phyloP scores from a whole-genome alignment of 2,329 filamentous ascomycete species.

The Alternaria longipes region DNA sequence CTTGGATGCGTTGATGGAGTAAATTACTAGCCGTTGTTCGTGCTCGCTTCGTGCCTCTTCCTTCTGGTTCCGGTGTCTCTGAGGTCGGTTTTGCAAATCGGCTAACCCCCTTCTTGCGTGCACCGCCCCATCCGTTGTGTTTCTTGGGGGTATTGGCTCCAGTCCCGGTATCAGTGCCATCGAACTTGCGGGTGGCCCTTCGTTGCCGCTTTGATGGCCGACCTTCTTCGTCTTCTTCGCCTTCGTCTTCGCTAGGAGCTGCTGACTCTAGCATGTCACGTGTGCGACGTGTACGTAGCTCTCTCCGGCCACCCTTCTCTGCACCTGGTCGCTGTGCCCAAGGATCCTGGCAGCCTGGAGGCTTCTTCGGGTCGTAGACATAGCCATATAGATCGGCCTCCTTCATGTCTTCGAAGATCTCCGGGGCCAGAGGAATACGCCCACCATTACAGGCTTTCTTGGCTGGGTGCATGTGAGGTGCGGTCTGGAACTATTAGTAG shows the following conservation, averaged over 20 bases:
- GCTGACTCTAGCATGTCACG: slow-evolving; percentile 52
- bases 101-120: slow-evolving; percentile 49
- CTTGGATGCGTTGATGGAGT: slow-evolving; percentile 56
- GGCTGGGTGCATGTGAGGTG: slow-evolving; percentile 59
- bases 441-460: slow-evolving; percentile 62
- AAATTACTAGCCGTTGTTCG: slow-evolving; percentile 38
- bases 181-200: slow-evolving; percentile 48
- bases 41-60: slow-evolving; percentile 40
- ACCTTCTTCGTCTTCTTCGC: slow-evolving; percentile 46
- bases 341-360: slow-evolving; percentile 64
- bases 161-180: slow-evolving; percentile 43
- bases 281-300: slow-evolving; percentile 57
- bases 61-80: slow-evolving; percentile 50
- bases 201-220: slow-evolving; percentile 46
- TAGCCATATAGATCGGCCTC: slow-evolving; percentile 70
- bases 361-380: slow-evolving; percentile 62
- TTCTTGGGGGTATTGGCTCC: slow-evolving; percentile 44
- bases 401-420: slow-evolving; percentile 67
- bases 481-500: slow-evolving; percentile 51
- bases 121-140: slow-evolving; percentile 51
- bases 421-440: slow-evolving; percentile 55
- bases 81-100: slow-evolving; percentile 42
- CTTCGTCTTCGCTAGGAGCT: slow-evolving; percentile 51
- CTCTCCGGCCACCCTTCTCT: slow-evolving; percentile 56
- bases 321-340: slow-evolving; percentile 61